Evolutionary conservation across 108 stramenopile species (phyloP), one percentile per base, ranked within the genome.

Genomic region (Parietichytrium sp.): DNA sequence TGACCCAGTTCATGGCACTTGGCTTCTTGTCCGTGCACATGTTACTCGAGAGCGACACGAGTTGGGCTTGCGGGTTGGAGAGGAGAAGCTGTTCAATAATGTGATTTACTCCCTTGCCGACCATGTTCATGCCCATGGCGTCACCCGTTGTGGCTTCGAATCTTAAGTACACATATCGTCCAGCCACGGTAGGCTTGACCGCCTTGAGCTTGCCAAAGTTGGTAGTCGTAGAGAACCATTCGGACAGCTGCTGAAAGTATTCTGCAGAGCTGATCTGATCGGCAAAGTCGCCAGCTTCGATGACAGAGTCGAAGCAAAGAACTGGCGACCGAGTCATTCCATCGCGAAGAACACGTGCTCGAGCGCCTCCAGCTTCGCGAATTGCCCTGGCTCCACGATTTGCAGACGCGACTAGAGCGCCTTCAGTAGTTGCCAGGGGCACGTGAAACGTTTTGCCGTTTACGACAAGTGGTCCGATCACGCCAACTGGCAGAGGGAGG

Each of bases 121-220:
- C 93, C 98, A 98, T 98, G 84, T 98, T 98, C 98, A 98, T 98
- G 45, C 98, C 98, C 98, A 98, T 98, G 72, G 98, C 98, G 88
- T 98, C 98, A 38, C 98, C 98, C 1, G 95, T 87, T 83, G 95
- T 93, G 88, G 96, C 97, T 33, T 90, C 90, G 42, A 96, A 92
- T 54, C 98, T 87, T 53, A 98, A 85, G 85, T 96, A 98, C 25
- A 95, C 94, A 86, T 97, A 96, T 50, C 91, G 87, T 16, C 98
- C 98, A 0, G 98, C 96, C 29, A 96, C 92, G 7, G 96, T 95
- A 23, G 95, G 91, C 29, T 79, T 78, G 61, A 94, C 91, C 23
- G 81, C 79, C 36, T 87, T 38, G 49, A 98, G 87, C 83, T 94
- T 94, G 18, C 98, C 97, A 88, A 94, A 98, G 79, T 86, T 91